Evolutionary conservation across 305 asterid species (phyloP).

Genomic region (Andrographis paniculata): DNA sequence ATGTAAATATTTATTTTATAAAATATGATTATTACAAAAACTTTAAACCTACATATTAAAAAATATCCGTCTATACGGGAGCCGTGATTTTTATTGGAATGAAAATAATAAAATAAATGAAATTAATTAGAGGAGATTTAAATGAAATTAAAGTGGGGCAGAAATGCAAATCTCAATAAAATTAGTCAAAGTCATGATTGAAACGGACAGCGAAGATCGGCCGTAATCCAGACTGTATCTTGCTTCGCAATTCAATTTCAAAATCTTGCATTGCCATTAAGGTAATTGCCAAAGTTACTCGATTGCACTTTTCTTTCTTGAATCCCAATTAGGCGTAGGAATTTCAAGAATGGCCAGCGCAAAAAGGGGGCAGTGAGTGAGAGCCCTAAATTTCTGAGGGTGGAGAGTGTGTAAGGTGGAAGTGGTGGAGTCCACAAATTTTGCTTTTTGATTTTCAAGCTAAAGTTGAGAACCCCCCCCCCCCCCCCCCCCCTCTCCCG

Average conservation of each 20-base stretch:
- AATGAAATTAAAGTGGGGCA: too few species aligned
- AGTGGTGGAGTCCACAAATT: conserved; percentile 24
- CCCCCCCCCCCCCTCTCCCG: too few species aligned
- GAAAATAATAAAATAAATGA: too few species aligned
- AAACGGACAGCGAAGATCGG: conserved; percentile 12
- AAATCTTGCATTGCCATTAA: background rate
- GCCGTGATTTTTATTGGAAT: too few species aligned
- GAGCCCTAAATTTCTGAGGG: too few species aligned
- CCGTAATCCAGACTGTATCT: conserved; percentile 19
- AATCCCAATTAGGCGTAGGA: conserved; percentile 22
- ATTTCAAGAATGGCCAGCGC: background rate
- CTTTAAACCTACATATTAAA: too few species aligned
- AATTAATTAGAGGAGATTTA: too few species aligned
- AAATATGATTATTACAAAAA: too few species aligned
- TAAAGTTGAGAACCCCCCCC: conserved; percentile 12
- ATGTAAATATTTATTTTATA: too few species aligned
- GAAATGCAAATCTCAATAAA: background rate
- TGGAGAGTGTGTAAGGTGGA: too few species aligned
- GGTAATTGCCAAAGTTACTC: conserved; percentile 16
- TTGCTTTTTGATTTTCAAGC: conserved; percentile 13
- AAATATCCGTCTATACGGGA: too few species aligned
- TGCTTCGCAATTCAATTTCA: conserved; percentile 15
- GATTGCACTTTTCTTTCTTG: background rate
- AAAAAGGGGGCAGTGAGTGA: background rate
- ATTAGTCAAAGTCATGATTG: conserved; percentile 14